Base-by-base conservation (phyloP, 345 rosid species). In the Excoecaria cochinchinensis region DNA sequence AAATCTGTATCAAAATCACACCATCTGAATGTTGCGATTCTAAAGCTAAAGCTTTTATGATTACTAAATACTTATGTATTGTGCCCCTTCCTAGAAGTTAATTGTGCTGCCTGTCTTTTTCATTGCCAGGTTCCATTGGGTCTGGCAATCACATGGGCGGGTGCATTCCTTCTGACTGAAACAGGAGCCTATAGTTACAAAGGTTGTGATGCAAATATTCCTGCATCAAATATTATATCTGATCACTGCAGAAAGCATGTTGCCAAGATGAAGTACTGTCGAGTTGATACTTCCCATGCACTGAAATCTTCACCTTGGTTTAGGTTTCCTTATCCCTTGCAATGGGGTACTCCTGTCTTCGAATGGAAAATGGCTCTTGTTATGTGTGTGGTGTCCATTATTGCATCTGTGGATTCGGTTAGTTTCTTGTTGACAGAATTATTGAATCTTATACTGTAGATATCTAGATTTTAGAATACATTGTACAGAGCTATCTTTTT, bases 291-390 rank as follows among this genome's bases (percentile, higher is more conserved):
- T 69, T 92, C 94, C 73, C 90, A 91, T 68, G 95, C 92, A n/a
- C 79, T 95, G 77, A 88, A 77, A 80, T 86, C 91, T 46, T 89
- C 97, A 63, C 97, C 99, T 46, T 92, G 97, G 97, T 92, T 95
- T 79, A 91, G 99, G 82, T 89, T 95, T 83, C 99, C 98, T 71
- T 95, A 91, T 80, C 99, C 99, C 36, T 79, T 95, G 75, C 98
- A 95, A 78, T 95, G 99, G 99, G 99, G 99, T 69, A 87, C 93
- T 75, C 99, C 99, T 21, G 86, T 92, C 71, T 89, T 95, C 78
- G 81, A 76, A 74, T 93, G 98, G 98, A 91, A 95, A 83, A 85
- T 90, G 98, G 91, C 97, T 74, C 62, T 93, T 46, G 93, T 93
- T 62, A 92, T 95, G 99, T 95, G 98, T 73, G 88, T 87, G 44